Base-by-base conservation (phyloP, 768 basidiomycete species). In the Erythrobasidium yunnanense region DNA sequence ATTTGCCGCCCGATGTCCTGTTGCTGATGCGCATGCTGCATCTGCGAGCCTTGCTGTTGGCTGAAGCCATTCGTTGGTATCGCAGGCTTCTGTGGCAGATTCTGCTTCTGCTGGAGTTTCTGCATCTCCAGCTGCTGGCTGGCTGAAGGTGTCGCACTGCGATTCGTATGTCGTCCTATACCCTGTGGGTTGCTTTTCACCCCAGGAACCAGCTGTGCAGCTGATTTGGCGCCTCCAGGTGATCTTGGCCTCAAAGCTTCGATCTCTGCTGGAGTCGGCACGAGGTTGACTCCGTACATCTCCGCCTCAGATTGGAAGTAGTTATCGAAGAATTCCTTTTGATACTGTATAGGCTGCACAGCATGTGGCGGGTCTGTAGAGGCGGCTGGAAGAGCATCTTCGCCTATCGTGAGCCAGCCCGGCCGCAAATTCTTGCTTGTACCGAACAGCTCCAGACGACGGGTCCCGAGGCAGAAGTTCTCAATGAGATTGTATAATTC, bases 401-500 rank as follows among this genome's bases (percentile, higher is more conserved):
- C 17, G 0, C 71, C 66, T 11, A 85, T 84, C n/a, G 89, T 88
- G 11, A 95, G 85, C 95, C 95, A 99, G 4, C 93, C 93, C 11
- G 84, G 82, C 0, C 92, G 83, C 4, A 88, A 78, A 0, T 84
- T 25, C 0, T 82, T 80, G 0, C 79, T 78, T 1, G 83, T 82
- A 0, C 88, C 90, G 70, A 91, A 96, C 13, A 99, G 77, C 74
- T 97, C 90, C 15, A 99, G 83, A 1, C 95, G 83, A 17, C 93
- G 85, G 0, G 87, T 82, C 3, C 92, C 95, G 54, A 95, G 85
- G 74, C 92, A 97, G 75, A 99, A 97, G 76, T 93, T 96, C 77
- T 99, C 95, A 74, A 97, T 87, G 45, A 99, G 82, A 3, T 86
- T 85, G 78, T 96, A 92, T 80, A 91, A 87, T 75, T 97, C 93